Evolutionary conservation across 78 protist species (phyloP), one percentile per base, ranked within the genome.

Genomic region (Polysphondylium violaceum): DNA sequence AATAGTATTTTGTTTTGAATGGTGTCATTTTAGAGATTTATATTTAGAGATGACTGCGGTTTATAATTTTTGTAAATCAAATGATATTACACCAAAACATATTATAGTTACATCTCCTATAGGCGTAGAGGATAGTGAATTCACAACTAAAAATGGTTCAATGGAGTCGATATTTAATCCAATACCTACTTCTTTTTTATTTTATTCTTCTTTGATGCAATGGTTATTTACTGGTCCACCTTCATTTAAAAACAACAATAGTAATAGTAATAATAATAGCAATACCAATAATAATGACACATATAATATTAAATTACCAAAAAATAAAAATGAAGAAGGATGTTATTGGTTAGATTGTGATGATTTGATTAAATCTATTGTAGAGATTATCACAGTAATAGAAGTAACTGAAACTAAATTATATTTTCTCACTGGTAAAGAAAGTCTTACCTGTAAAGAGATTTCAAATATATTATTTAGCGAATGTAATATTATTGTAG

Each of bases 221-320:
- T 83, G 90, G 90, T 59, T 83, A 40, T 83, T 83, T 58, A 55
- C 69, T 3, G 90, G 90, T 3, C 90, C 90, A 27, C 90, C 90
- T 17, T 47, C 76, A 79, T 38, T 31, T 1, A 61, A 40, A 38
- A 58, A 12, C 67, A 61, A 41, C 44, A 61, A 3, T 25, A 60
- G 5, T 29, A 29, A 5, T 60, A n/a, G n/a, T n/a, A n/a, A n/a
- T n/a, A n/a, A n/a, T n/a, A n/a, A n/a, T n/a, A n/a, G n/a, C n/a
- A n/a, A n/a, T n/a, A n/a, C n/a, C n/a, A n/a, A n/a, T n/a, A n/a
- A n/a, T n/a, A 47, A 47, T 47, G 53, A 11, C 11, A 14, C 53
- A 47, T 47, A 14, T 64, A 25, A 5, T 12, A 16, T n/a, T n/a
- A n/a, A n/a, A n/a, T n/a, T n/a, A n/a, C n/a, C n/a, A 44, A 19